Conservation (phyloP, 1,284 basidiomycete genomes). For the Mrakiaceae sp. region DNA sequence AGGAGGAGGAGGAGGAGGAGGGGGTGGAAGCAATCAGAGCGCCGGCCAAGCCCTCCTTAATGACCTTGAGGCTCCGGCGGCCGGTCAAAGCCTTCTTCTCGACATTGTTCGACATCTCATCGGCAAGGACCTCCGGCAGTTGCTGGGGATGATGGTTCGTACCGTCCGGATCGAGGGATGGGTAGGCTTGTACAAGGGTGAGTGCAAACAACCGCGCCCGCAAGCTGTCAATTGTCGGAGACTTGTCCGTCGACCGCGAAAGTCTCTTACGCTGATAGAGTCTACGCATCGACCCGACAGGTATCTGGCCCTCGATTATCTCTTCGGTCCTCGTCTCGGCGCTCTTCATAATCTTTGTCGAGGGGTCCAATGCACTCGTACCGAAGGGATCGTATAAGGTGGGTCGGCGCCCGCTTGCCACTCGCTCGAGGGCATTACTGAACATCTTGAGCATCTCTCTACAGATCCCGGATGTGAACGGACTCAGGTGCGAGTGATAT, state of each 20-base stretch:
- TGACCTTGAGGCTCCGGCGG: conserved; percentile 6
- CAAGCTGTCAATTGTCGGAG: not conserved
- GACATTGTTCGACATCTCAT: conserved; percentile 21
- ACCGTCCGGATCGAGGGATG: conserved; percentile 71
- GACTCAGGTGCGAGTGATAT: not conserved
- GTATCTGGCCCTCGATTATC: conserved; percentile 56
- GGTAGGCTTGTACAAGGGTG: conserved; percentile 74
- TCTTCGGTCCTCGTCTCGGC: conserved; percentile 50
- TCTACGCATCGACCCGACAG: conserved; percentile 18
- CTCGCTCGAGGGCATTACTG: no score
- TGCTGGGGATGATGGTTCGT: conserved; percentile 50
- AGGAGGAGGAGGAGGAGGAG: conserved; percentile 32
- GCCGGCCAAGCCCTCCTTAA: conserved; percentile 27
- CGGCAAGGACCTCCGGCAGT: conserved; percentile 33
- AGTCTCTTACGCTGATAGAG: not conserved
- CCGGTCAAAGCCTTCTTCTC: not conserved
- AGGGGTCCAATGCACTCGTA: conserved; percentile 41
- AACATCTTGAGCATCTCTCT: no score
- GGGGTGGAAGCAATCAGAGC: conserved; percentile 45
- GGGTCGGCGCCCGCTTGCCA: conserved; percentile 29
- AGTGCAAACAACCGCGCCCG: conserved; percentile 25
- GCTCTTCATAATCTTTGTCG: conserved; percentile 47
- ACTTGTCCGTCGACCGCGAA: not conserved
- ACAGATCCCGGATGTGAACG: not conserved
- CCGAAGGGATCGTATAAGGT: conserved; percentile 52